Evolutionary conservation across 2,329 filamentous ascomycete species (phyloP).

Genomic region (Cercospora sp.): DNA sequence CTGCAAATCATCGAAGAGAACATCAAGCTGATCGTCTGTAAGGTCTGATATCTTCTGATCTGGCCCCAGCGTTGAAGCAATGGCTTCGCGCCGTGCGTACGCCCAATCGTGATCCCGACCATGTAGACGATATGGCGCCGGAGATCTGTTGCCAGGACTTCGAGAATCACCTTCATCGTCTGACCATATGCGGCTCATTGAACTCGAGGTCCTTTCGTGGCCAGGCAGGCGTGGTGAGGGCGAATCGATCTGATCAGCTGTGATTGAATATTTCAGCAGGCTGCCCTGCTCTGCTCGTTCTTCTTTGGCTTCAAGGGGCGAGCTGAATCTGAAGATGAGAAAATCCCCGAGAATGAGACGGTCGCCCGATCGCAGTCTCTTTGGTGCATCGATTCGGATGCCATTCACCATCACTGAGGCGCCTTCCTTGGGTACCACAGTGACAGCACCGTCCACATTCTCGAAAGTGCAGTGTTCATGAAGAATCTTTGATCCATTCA

Average conservation of each 20-base stretch:
- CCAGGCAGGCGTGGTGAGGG: constrained; percentile 58
- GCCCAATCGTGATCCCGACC: constrained; percentile 92
- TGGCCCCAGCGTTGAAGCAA: constrained; percentile 80
- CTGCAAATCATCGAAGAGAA: constrained; percentile 91
- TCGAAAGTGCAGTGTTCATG: constrained; percentile 93
- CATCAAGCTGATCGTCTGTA: constrained; percentile 91
- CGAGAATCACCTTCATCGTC: constrained; percentile 71
- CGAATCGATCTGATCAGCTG: constrained; percentile 63
- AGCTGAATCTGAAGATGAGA: constrained; percentile 98
- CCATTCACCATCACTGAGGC: constrained; percentile 98
- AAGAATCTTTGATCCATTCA: constrained; percentile 91
- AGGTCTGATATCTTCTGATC: constrained; percentile 89
- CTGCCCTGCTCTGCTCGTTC: constrained; percentile 78
- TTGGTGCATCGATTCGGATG: constrained; percentile 80
- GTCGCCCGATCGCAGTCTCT: constrained; percentile 84
- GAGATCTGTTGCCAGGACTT: constrained; percentile 76
- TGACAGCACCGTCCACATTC: constrained; percentile 90
- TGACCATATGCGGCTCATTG: constrained; percentile 73
- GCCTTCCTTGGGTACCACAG: constrained; percentile 82
- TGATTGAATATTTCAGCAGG: constrained; percentile 78
- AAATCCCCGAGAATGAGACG: constrained; percentile 96
- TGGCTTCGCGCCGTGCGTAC: constrained; percentile 89
- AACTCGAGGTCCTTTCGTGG: constrained; percentile 68
- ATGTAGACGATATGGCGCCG: constrained; percentile 58
- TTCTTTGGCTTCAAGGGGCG: constrained; percentile 90